Percentiles rank a stretch among this genome's conserved stretches.
Evolutionary conservation across 2,329 filamentous ascomycete genomes (phyloP).

Genomic region (Aspergillus transmontanensis): DNA sequence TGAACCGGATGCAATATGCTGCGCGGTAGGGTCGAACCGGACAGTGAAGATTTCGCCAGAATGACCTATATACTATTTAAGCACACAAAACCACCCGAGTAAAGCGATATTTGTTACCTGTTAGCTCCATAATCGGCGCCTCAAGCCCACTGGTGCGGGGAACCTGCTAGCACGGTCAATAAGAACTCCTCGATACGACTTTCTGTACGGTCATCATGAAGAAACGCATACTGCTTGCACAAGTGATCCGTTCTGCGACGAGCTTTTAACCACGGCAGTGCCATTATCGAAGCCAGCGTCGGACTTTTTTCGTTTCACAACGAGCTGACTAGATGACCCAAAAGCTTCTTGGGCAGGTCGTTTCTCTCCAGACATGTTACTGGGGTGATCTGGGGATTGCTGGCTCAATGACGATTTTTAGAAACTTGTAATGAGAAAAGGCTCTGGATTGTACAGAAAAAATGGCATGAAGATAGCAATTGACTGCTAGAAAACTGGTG

Average conservation of each 20-base stretch:
- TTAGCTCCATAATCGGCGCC: conserved; percentile 91
- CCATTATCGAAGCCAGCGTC: conserved; percentile 58
- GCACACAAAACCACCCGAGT: neutral
- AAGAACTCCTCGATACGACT: neutral
- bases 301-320: conserved; percentile 87
- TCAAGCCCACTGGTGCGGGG: conserved; percentile 80
- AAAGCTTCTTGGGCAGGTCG: conserved; percentile 85
- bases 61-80: conserved; percentile 50
- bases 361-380: conserved; percentile 83
- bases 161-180: conserved; percentile 56
- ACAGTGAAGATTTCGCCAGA: conserved; percentile 85
- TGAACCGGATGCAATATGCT: conserved; percentile 87
- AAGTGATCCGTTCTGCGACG: conserved; percentile 62
- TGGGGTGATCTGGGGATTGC: neutral
- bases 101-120: conserved; percentile 52
- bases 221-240: conserved; percentile 63
- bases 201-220: neutral
- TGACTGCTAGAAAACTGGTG: neutral
- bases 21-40: conserved; percentile 85
- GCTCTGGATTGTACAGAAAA: neutral
- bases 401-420: conserved; percentile 1
- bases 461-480: neutral
- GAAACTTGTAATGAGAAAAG: conserved; percentile 7
- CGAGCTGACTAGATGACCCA: conserved; percentile 69
- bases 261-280: conserved; percentile 60